Conservation (phyloP, 2,329 filamentous ascomycete genomes). For the Diaporthe australafricana region DNA sequence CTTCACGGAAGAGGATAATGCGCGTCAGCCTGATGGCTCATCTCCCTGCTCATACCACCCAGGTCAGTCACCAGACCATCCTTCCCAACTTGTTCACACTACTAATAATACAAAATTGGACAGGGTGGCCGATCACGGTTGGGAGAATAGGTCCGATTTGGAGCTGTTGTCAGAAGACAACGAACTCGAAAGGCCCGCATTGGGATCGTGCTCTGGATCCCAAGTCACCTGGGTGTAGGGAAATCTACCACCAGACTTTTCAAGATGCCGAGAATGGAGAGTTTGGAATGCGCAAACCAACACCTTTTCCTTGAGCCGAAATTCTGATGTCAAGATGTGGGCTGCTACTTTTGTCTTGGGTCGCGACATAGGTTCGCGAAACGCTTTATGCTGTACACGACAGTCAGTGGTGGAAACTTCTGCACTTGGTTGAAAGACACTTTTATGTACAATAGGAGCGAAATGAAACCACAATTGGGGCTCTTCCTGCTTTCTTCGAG, state of each 20-base stretch:
- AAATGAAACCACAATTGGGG: too few relatives aligned
- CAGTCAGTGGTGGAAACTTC: background rate
- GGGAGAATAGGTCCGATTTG: background rate
- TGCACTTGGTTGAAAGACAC: background rate
- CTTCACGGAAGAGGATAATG: background rate
- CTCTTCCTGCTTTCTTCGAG: too few relatives aligned
- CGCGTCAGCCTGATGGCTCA: background rate
- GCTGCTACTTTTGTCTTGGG: background rate
- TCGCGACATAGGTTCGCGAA: background rate
- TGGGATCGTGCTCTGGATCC: background rate
- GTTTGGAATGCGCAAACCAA: background rate
- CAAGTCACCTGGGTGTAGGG: background rate
- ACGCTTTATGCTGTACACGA: background rate
- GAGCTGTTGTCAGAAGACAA: background rate
- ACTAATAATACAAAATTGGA: background rate
- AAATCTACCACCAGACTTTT: background rate
- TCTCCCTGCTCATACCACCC: slow-evolving; percentile 2
- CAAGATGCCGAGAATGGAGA: background rate
- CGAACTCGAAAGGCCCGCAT: background rate
- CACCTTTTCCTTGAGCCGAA: background rate
- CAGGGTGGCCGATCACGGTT: background rate
- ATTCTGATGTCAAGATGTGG: background rate
- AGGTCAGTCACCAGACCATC: background rate
- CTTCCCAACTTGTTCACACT: too few relatives aligned
- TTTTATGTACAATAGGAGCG: background rate